phyloP scores from a whole-genome alignment of 148 eudicot species.

The Mesembryanthemum crystallinum region DNA sequence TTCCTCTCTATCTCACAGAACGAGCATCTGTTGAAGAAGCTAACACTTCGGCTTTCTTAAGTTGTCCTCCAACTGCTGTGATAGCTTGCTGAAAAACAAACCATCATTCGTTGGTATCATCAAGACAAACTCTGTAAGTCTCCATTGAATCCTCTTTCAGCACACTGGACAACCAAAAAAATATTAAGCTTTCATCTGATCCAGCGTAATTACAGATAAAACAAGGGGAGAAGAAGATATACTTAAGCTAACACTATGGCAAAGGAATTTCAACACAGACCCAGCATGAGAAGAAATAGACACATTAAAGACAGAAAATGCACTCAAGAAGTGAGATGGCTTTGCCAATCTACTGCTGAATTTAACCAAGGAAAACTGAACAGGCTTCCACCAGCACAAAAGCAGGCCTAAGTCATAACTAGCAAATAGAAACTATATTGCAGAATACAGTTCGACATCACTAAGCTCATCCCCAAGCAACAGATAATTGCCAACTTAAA shows the following conservation, averaged over 20 bases:
- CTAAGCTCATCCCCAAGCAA: too few relatives aligned
- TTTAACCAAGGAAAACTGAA: not conserved
- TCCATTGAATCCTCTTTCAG: slow-evolving; percentile 54
- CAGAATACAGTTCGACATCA: too few relatives aligned
- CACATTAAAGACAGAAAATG: not conserved
- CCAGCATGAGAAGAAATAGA: not conserved
- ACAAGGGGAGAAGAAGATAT: not conserved
- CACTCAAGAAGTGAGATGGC: not conserved
- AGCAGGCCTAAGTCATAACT: too few relatives aligned
- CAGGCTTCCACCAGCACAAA: not conserved
- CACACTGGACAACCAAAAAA: slow-evolving; percentile 38
- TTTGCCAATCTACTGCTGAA: too few relatives aligned
- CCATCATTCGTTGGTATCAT: slow-evolving; percentile 95
- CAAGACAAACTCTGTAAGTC: too few relatives aligned
- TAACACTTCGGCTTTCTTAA: slow-evolving; percentile 74
- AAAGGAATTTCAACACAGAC: not conserved
- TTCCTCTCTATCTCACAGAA: slow-evolving; percentile 55
- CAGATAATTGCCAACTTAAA: too few relatives aligned
- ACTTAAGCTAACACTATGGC: not conserved
- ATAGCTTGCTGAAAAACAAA: slow-evolving; percentile 61
- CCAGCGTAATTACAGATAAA: not conserved
- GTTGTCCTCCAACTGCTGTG: slow-evolving; percentile 61
- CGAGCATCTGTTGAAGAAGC: slow-evolving; percentile 59
- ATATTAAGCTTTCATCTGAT: not conserved
- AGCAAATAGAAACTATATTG: too few relatives aligned